phyloP scores from a whole-genome alignment of 371 early-diverging fungal species.

The Thermomucor indicae-seudaticae region DNA sequence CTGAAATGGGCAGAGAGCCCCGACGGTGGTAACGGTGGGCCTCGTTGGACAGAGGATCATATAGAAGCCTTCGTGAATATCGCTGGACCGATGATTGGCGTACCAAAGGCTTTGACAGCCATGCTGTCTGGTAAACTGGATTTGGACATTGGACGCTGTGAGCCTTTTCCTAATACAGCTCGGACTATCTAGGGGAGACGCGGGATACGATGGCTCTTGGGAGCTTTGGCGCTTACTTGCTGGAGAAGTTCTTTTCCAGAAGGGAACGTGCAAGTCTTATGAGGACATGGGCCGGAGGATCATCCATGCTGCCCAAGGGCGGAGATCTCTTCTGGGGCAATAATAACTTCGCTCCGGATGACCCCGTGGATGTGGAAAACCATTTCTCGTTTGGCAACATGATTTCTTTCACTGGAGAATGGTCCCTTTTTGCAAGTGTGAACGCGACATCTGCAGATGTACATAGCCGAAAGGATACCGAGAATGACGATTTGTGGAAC shows the following conservation, averaged over 20 bases:
- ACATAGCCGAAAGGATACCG: too few relatives aligned
- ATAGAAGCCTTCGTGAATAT: slow-evolving; percentile 84
- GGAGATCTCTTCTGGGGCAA: slow-evolving; percentile 84
- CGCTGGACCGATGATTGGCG: slow-evolving; percentile 87
- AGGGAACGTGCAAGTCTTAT: slow-evolving; percentile 74
- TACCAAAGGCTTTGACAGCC: slow-evolving; percentile 79
- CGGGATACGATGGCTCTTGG: slow-evolving; percentile 85
- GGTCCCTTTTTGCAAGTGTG: too few relatives aligned
- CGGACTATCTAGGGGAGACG: slow-evolving; percentile 69
- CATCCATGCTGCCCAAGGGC: slow-evolving; percentile 84
- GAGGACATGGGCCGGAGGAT: slow-evolving; percentile 82
- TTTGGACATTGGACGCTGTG: background rate
- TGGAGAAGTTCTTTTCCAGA: slow-evolving; percentile 85
- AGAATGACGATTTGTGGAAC: too few relatives aligned
- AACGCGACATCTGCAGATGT: too few relatives aligned
- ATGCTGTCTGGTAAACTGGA: slow-evolving; percentile 56
- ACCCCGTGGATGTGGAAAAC: slow-evolving; percentile 26
- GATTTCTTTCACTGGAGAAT: slow-evolving; percentile 34
- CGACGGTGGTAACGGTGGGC: slow-evolving; percentile 73
- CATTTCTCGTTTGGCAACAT: slow-evolving; percentile 37
- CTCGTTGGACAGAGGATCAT: slow-evolving; percentile 78
- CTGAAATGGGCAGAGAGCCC: slow-evolving; percentile 86
- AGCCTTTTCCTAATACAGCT: background rate
- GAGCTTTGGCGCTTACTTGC: slow-evolving; percentile 69
- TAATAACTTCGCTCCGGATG: slow-evolving; percentile 59